These are phyloP conservation scores for Trichoderma aggressivum DNA, from an alignment of 2,329 filamentous ascomycete species.

Conservation along the genomic window DNA sequence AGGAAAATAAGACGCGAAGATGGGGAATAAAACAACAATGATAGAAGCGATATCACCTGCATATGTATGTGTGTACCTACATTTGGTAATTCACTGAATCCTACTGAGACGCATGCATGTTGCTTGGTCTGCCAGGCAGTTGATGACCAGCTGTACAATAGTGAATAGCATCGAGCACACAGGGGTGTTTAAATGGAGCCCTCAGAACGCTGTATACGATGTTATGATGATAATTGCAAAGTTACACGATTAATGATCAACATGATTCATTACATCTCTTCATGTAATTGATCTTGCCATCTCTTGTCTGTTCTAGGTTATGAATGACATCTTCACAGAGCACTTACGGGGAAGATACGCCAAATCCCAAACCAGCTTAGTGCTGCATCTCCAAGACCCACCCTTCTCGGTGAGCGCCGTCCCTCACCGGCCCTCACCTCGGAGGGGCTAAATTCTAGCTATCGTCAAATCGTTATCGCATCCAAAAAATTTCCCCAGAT, in stretches of 20 bases:
- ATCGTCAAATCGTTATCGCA: conserved; percentile 18
- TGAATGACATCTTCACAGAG: background rate
- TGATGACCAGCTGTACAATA: background rate
- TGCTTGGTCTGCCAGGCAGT: background rate
- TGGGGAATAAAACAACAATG: background rate
- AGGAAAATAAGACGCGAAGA: background rate
- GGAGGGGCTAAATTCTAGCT: conserved; percentile 28
- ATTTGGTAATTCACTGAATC: background rate
- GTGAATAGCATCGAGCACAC: background rate
- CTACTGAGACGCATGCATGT: background rate
- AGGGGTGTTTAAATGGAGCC: background rate
- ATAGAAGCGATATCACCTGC: background rate
- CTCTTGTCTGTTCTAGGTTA: background rate
- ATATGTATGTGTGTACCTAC: background rate
- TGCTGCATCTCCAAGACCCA: background rate
- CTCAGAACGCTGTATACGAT: background rate
- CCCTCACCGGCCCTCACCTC: conserved; percentile 24
- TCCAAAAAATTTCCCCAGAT: conserved; percentile 29
- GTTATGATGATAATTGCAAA: background rate
- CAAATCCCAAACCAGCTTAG: background rate
- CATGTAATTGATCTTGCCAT: background rate
- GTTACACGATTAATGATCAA: background rate
- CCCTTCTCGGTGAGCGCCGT: background rate
- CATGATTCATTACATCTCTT: background rate
- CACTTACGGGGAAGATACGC: background rate